Evolutionary conservation across 306 rosid species (phyloP), one percentile per base, ranked within the genome.

Genomic region (Pueraria montana): DNA sequence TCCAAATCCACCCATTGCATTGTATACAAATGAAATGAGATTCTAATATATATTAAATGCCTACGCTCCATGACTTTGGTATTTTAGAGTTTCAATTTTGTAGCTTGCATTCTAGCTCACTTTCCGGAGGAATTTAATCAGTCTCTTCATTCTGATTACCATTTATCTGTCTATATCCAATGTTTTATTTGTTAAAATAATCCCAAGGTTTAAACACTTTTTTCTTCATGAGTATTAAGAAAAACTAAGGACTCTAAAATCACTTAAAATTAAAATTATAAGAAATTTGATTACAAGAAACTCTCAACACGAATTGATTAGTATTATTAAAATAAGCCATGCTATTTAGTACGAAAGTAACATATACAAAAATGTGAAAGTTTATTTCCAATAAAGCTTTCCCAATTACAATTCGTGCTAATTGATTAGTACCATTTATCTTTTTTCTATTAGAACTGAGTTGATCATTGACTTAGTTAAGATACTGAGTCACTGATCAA

Each of bases 1-100:
- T 77, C 74, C 80, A 87, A 84, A 88, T 88, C 68, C 65, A 84
- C 86, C 81, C 87, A 77, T 46, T 36, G 32, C 20, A 18, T 27
- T 26, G n/a, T 48, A 14, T 42, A 78, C 62, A 43, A 71, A 55
- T 16, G 18, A 26, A 63, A 42, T 10, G 16, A 74, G 26, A 50
- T 46, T 49, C 24, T 78, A 10, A 27, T 40, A 49, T 40, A 11
- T n/a, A 21, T 36, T 55, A 36, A 58, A 58, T 50, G 27, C 64
- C 11, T 26, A 48, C 8, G 32, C 78, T 80, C 30, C 69, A 30
- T 34, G 58, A 52, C 65, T 80, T 83, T 53, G 12, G 27, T 23
- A 21, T 58, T 10, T 78, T 32, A 30, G 38, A 72, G 5, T 59
- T 30, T 55, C 61, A 26, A 53, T 53, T 34, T 17, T 8, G 8